Conservation (phyloP, 2,329 filamentous ascomycete genomes). For the Arthrobotrys megalospora region DNA sequence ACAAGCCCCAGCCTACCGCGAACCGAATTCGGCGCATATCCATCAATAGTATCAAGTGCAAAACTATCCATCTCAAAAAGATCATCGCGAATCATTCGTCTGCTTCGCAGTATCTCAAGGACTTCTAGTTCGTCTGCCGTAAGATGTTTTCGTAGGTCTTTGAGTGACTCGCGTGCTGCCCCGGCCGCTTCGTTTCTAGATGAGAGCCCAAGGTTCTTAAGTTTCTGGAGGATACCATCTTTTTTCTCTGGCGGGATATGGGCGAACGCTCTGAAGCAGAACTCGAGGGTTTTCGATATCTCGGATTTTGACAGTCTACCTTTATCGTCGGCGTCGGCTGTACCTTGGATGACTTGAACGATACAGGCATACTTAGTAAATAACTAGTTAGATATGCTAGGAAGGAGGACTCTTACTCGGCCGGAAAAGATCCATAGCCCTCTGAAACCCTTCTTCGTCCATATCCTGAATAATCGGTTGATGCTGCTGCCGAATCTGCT, state of each 20-base stretch:
- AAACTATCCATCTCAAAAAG: constrained; percentile 66
- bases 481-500: constrained; percentile 68
- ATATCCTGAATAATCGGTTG: constrained; percentile 68
- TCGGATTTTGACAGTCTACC: constrained; percentile 65
- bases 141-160: constrained; percentile 6
- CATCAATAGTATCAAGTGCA: constrained; percentile 64
- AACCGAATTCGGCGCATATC: constrained; percentile 63
- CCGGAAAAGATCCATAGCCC: constrained; percentile 68
- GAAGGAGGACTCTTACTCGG: constrained; percentile 66
- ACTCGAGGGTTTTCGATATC: constrained; percentile 66
- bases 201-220: constrained; percentile 19
- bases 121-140: constrained; percentile 63
- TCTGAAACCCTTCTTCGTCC: constrained; percentile 69
- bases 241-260: constrained; percentile 49
- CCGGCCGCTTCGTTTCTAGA: constrained; percentile 30
- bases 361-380: constrained; percentile 15
- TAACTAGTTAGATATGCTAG: constrained; percentile 62
- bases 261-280: constrained; percentile 66
- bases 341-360: constrained; percentile 67
- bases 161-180: not conserved
- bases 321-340: constrained; percentile 64
- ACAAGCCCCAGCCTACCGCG: constrained; percentile 63
- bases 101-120: constrained; percentile 65
- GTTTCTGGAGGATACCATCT: constrained; percentile 49
- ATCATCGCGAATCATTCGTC: constrained; percentile 66